A percentile compares a stretch with the other conserved stretches of the same genome.
These are phyloP conservation scores for Vigna angularis DNA, from an alignment of 306 rosid genomes.

Conservation along the genomic window DNA sequence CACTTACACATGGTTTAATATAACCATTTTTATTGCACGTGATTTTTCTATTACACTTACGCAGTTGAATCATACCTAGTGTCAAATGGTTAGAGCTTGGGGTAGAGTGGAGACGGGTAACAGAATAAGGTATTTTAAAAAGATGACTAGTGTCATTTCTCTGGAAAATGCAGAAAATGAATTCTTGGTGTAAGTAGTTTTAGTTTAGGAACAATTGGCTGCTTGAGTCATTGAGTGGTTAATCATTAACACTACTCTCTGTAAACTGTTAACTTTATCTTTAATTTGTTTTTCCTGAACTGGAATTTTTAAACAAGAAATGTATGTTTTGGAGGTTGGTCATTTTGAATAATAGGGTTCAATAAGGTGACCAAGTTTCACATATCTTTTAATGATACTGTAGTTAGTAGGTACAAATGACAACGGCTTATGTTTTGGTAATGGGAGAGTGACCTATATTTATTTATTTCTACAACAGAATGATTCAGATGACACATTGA, in stretches of 20 bases:
- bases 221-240: conserved; percentile 4
- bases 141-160: neutral
- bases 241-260: conserved; percentile 22
- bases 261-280: conserved; percentile 18
- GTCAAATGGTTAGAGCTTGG: neutral
- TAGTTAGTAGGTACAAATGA: conserved; percentile 12
- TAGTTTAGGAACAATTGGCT: conserved; percentile 8
- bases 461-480: conserved; percentile 61
- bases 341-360: conserved; percentile 17
- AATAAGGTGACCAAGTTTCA: conserved; percentile 29
- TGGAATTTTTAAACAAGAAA: conserved; percentile 1
- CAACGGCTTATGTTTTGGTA: conserved; percentile 18
- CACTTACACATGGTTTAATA: neutral
- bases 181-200: neutral
- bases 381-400: conserved; percentile 5
- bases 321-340: conserved; percentile 23
- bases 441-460: conserved; percentile 45
- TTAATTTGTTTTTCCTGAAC: conserved; percentile 12
- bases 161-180: conserved; percentile 1
- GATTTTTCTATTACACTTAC: conserved; percentile 12
- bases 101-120: neutral
- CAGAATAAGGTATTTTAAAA: conserved; percentile 4
- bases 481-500: conserved; percentile 54
- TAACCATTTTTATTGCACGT: neutral
- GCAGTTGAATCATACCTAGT: neutral